A percentile compares a stretch with the other conserved stretches of the same genome.
Conservation (phyloP, 1,284 basidiomycete species). For the Coniophora puteana region DNA sequence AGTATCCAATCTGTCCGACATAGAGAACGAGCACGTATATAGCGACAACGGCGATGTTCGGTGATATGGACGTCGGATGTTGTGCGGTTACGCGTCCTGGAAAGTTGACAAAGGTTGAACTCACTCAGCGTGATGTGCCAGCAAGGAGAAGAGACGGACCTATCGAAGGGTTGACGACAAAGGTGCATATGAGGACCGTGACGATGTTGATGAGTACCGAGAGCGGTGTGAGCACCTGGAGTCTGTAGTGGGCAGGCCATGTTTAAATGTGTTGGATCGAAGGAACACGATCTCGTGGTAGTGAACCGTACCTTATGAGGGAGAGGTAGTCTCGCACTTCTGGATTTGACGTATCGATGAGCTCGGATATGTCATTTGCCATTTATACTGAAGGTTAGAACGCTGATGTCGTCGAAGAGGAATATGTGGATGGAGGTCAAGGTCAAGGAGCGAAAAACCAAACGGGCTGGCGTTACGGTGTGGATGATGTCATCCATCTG, state of each 20-base stretch:
- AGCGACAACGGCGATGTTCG: slow-evolving; percentile 59
- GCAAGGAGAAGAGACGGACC: slow-evolving; percentile 25
- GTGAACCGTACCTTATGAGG: slow-evolving; percentile 40
- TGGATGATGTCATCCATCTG: neutral
- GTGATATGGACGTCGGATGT: slow-evolving; percentile 73
- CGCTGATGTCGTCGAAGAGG: slow-evolving; percentile 2
- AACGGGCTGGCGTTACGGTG: neutral
- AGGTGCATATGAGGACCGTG: slow-evolving; percentile 51
- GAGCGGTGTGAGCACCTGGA: slow-evolving; percentile 77
- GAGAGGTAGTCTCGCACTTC: slow-evolving; percentile 53
- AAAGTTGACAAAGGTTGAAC: neutral
- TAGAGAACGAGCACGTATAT: slow-evolving; percentile 64
- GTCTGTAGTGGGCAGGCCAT: slow-evolving; percentile 29
- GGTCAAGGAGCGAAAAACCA: neutral
- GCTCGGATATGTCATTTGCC: slow-evolving; percentile 43
- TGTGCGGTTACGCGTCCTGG: slow-evolving; percentile 50
- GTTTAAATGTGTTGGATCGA: neutral
- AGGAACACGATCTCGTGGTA: neutral
- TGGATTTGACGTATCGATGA: slow-evolving; percentile 49
- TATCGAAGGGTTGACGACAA: slow-evolving; percentile 53
- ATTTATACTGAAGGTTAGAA: slow-evolving; percentile 26
- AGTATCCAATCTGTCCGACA: slow-evolving; percentile 74
- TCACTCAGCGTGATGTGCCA: neutral
- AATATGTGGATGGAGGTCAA: neutral
- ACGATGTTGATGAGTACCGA: slow-evolving; percentile 72